Evolutionary conservation across 176 grass and related monocot genomes (phyloP).

Genomic region (Musa beccarii): DNA sequence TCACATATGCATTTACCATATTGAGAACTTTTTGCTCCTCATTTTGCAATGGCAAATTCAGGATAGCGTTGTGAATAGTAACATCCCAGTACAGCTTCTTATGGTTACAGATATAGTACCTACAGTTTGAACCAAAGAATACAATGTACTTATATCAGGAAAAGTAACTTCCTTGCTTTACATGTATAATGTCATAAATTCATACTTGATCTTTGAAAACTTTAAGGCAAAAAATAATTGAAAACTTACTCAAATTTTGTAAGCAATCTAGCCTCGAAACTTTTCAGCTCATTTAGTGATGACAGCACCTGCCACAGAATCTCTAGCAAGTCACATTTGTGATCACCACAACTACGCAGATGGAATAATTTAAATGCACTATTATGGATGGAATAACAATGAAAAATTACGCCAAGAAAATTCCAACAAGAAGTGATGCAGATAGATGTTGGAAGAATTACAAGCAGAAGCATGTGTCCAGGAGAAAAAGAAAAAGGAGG

Average conservation of each 20-base stretch:
- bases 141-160: constrained; percentile 16
- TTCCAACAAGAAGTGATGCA: too few relatives aligned
- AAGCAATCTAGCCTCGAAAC: constrained; percentile 57
- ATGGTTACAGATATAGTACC: constrained; percentile 56
- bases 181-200: constrained; percentile 14
- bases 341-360: not conserved
- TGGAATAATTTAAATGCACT: not conserved
- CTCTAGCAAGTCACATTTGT: constrained; percentile 4
- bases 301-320: constrained; percentile 61
- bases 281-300: constrained; percentile 66
- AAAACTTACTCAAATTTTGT: constrained; percentile 70
- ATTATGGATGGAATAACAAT: not conserved
- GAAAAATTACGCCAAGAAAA: not conserved
- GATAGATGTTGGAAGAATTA: not conserved
- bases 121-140: constrained; percentile 20
- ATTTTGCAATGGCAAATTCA: constrained; percentile 57
- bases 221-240: constrained; percentile 8
- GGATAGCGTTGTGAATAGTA: constrained; percentile 41
- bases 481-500: not conserved
- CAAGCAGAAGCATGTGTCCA: not conserved
- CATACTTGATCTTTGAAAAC: constrained; percentile 18
- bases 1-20: constrained; percentile 39
- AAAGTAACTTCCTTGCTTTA: constrained; percentile 3
- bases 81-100: constrained; percentile 73
- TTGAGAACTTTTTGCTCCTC: constrained; percentile 33